These are phyloP conservation scores for Ceratocystiopsis minuta DNA, from an alignment of 2,329 filamentous ascomycete genomes.

Conservation along the genomic window DNA sequence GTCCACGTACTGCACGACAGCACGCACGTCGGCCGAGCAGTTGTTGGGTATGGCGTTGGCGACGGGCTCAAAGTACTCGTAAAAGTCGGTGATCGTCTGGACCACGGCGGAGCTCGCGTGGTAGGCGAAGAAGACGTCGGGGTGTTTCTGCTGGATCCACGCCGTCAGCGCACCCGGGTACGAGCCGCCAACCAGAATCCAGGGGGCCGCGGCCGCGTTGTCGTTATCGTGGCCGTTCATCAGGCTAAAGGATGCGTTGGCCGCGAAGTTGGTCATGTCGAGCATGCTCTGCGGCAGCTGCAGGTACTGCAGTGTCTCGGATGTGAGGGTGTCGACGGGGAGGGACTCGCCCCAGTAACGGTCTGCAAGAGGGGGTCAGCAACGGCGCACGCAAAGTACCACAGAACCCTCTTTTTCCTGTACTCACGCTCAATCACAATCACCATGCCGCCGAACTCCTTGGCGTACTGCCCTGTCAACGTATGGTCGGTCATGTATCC, in stretches of 20 bases:
- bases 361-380: constrained; percentile 7
- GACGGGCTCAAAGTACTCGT: constrained; percentile 34
- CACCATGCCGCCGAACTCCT: constrained; percentile 20
- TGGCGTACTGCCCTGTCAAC: constrained; percentile 19
- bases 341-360: constrained; percentile 24
- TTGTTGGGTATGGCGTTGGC: constrained; percentile 34
- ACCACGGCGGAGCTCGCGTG: constrained; percentile 36
- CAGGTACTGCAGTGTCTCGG: constrained; percentile 20
- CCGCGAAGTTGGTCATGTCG: constrained; percentile 23
- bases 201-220: constrained; percentile 30
- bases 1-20: constrained; percentile 35
- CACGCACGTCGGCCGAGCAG: constrained; percentile 31
- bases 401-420: neutral
- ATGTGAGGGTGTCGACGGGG: constrained; percentile 18
- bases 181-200: constrained; percentile 34
- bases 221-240: constrained; percentile 19
- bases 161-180: constrained; percentile 36
- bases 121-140: constrained; percentile 38
- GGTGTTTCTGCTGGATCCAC: constrained; percentile 30
- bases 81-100: constrained; percentile 31
- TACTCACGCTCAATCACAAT: constrained; percentile 19
- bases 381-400: neutral
- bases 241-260: constrained; percentile 29
- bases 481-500: constrained; percentile 17
- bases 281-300: constrained; percentile 23